A percentile compares a stretch with the other conserved stretches of the same genome.
phyloP scores from a whole-genome alignment of 31 red algal genomes.

The Asparagopsis taxiformis region DNA sequence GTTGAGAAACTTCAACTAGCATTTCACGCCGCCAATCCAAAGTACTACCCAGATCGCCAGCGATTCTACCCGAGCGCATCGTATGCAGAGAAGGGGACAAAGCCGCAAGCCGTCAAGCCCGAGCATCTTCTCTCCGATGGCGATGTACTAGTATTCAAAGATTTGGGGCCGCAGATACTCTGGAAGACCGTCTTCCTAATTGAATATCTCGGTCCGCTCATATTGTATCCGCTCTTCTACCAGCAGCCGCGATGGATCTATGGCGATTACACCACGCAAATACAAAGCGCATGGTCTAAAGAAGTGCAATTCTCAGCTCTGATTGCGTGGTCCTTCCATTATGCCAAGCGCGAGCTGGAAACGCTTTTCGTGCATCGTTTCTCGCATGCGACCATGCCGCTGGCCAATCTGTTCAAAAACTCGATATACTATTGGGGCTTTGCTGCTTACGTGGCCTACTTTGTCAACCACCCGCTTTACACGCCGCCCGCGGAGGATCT shows the following conservation, averaged over 20 bases:
- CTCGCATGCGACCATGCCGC: constrained; percentile 90
- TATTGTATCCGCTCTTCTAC: constrained; percentile 77
- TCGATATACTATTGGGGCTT: constrained; percentile 93
- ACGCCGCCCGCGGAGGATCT: constrained; percentile 55
- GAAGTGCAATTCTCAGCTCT: constrained; percentile 61
- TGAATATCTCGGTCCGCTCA: constrained; percentile 86
- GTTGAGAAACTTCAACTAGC: constrained; percentile 23
- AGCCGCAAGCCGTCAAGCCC: constrained; percentile 6
- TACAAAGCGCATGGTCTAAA: background rate
- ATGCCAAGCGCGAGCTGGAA: constrained; percentile 83
- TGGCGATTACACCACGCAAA: background rate
- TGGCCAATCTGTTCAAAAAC: constrained; percentile 83
- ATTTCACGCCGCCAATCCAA: constrained; percentile 22
- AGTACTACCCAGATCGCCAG: constrained; percentile 59
- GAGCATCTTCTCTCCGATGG: constrained; percentile 33
- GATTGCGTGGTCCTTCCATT: constrained; percentile 78
- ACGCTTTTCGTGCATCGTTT: constrained; percentile 91
- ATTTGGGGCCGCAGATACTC: constrained; percentile 82
- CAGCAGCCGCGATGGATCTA: constrained; percentile 60
- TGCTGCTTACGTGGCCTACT: constrained; percentile 80
- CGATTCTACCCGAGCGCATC: constrained; percentile 37
- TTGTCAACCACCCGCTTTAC: constrained; percentile 86
- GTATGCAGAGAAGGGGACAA: constrained; percentile 16
- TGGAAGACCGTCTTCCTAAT: constrained; percentile 86
- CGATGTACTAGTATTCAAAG: constrained; percentile 59